A percentile compares a stretch with the other conserved stretches of the same genome.
phyloP scores from a whole-genome alignment of 257 asterid genomes.

The Ilex asprella region DNA sequence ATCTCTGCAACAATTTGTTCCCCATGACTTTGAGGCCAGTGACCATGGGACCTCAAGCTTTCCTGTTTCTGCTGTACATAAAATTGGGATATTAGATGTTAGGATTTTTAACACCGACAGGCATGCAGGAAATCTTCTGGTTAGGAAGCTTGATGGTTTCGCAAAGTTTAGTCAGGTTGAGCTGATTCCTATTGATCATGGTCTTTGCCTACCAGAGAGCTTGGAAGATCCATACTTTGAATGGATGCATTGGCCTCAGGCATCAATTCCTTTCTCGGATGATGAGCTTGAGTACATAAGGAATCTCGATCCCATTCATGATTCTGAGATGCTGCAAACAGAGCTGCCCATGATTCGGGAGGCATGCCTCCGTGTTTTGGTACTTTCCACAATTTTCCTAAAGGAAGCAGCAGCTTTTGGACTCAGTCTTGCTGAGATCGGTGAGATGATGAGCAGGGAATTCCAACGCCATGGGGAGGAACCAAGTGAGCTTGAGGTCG shows the following conservation, averaged over 20 bases:
- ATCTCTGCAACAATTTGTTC: conserved; percentile 12
- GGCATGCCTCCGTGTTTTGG: conserved; percentile 15
- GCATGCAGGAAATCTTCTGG: conserved; percentile 17
- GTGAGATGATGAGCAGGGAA: conserved; percentile 18
- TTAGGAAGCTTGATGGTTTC: conserved; percentile 6
- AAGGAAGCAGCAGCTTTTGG: conserved; percentile 18
- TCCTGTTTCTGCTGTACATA: conserved; percentile 14
- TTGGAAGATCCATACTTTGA: conserved; percentile 21
- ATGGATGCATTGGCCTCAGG: conserved; percentile 18
- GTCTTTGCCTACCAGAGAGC: conserved; percentile 17
- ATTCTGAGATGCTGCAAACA: conserved; percentile 14
- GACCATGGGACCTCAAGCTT: conserved; percentile 15
- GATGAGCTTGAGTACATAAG: conserved; percentile 7
- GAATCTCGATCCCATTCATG: conserved; percentile 13
- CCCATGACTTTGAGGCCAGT: conserved; percentile 19
- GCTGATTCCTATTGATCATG: conserved; percentile 19
- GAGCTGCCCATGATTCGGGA: conserved; percentile 18
- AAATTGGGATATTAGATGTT: conserved; percentile 17
- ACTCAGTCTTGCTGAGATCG: conserved; percentile 13
- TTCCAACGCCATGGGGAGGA: conserved; percentile 2
- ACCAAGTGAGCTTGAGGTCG: conserved; percentile 17
- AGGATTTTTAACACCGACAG: conserved; percentile 16
- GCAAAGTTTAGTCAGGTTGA: conserved; percentile 11
- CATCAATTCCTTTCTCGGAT: background rate
- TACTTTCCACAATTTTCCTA: conserved; percentile 13